Evolutionary conservation across 108 stramenopile genomes (phyloP), one percentile per base, ranked within the genome.

Genomic region (Skeletonema tropicum): DNA sequence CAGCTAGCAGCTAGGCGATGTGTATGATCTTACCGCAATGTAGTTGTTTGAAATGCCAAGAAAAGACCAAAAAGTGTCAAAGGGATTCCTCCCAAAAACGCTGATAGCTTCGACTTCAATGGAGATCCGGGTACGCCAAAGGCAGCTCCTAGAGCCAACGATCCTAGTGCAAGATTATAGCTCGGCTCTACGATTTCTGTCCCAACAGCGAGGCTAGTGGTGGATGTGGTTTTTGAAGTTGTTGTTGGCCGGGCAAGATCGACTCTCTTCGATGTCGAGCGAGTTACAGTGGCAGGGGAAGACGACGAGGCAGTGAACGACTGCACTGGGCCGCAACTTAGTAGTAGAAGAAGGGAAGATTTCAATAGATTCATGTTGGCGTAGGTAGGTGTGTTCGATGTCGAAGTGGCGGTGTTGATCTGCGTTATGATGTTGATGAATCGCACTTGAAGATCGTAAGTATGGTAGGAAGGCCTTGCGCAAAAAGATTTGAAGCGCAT

Each of bases 151-250:
- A 80, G 62, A 25, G 74, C 79, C 23, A 80, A 45, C 17, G 79
- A 75, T 31, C 83, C 86, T 13, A 86, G 26, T n/a, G 86, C 86
- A 39, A 86, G 86, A 35, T 86, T 86, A 57, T 86, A 86, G n/a
- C 64, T 67, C 57, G 86, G 83, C 33, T 70, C 79, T 14, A 86
- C 57, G 13, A 86, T 33, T 65, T 86, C 86, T n/a, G 76, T 70
- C 33, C 32, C 60, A 2, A 66, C 74, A 12, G 79, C 67, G 6
- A 75, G 68, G 19, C 19, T n/a, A n/a, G n/a, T 19, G 1, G 48
- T 49, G n/a, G 48, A 49, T 19, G 48, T 19, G 19, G 48, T 19
- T 21, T 17, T 49, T 49, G 48, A 3, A n/a, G n/a, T n/a, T 19
- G 48, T 49, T 17, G 4, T 49, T 17, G 48, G 19, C 48, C 48